Base-by-base conservation (phyloP, 2,329 filamentous ascomycete species). In the Colletotrichum scovillei region DNA sequence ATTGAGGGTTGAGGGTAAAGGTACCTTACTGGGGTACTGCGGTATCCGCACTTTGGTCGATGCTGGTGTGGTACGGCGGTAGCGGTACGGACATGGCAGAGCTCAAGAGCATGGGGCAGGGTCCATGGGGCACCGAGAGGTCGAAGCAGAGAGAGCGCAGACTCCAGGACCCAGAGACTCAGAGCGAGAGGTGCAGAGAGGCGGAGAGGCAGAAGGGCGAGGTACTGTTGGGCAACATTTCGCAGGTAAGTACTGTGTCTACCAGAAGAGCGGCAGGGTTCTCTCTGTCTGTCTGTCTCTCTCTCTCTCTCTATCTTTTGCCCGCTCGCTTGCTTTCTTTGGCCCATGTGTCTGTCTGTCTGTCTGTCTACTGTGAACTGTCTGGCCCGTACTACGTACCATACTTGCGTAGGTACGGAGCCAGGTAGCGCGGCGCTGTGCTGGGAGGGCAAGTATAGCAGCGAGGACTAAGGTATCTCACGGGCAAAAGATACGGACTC, bases 21-120 rank as follows among this genome's bases (percentile, higher is more conserved):
- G 49, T 26, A 24, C 56, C 58, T 59, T 65, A 70, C 67, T 57
- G 70, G 71, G 70, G 71, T 71, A 52, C 60, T 70, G 60, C 67
- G 67, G 56, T 70, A 63, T 73, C 71, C 71, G 71, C 60, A 70
- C 26, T 42, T 26, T 28, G 65, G 49, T 58, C 42, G 35, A 57
- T 59, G 63, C 52, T 57, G 58, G 66, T 67, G 46, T 46, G 55
- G 63, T 60, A 49, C 46, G 14, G 53, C 38, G 62, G 62, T 69
- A 66, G 63, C 68, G 68, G 68, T 70, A 65, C 67, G 63, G 53
- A 62, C 38, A 67, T 49, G 42, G 42, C 42, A 52, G 64, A 68
- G 42, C 56, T 42, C 38, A 55, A 64, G 28, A 53, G 30, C 62
- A 64, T 64, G 62, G 62, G 62, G 46, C 62, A 64, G 49, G 60